Base-by-base conservation (phyloP, 2,329 filamentous ascomycete species). In the Fusarium guadeloupense region DNA sequence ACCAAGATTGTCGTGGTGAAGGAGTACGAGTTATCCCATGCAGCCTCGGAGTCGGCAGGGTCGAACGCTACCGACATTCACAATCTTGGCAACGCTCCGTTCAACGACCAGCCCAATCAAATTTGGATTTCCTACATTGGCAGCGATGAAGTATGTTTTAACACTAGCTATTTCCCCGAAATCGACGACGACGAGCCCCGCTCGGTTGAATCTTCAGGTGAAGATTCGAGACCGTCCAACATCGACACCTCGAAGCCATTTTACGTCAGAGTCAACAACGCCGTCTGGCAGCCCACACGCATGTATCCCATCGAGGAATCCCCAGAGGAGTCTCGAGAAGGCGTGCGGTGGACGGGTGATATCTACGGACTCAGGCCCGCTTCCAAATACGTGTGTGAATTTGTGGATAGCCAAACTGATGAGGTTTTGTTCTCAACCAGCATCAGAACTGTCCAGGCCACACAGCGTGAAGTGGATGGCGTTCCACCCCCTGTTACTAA, bases 1-100 rank as follows among this genome's bases (percentile, higher is more conserved):
- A 97, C 93, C 72, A 97, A 97, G 82, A 93, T 97, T 74, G 94
- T 95, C 69, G 92, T 97, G 78, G 89, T 96, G 72, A 95, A 96
- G 79, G 93, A 93, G 76, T 91, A 92, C 69, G 90, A 93, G 77
- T 85, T 96, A 73, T 94, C 91, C 65, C 88, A 91, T 73, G 87
- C 89, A 54, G 85, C 89, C 57, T 85, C 86, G 50, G 90, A 93
- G 76, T 89, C 88, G 44, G 86, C 85, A 26, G 89, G 89, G 70
- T 88, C 90, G 66, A 89, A 91, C 72, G 87, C 88, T 68, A 91
- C 88, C 71, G 89, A 92, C 71, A 87, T 89, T 72, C 88, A 92
- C 77, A 89, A 91, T 76, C 82, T 92, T 73, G 89, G 88, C 65
- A 91, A 90, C 73, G 88, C 89, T 58, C 85, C 90, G 46, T 92